Conservation (phyloP, 257 asterid species). For the Ophiorrhiza pumila region DNA sequence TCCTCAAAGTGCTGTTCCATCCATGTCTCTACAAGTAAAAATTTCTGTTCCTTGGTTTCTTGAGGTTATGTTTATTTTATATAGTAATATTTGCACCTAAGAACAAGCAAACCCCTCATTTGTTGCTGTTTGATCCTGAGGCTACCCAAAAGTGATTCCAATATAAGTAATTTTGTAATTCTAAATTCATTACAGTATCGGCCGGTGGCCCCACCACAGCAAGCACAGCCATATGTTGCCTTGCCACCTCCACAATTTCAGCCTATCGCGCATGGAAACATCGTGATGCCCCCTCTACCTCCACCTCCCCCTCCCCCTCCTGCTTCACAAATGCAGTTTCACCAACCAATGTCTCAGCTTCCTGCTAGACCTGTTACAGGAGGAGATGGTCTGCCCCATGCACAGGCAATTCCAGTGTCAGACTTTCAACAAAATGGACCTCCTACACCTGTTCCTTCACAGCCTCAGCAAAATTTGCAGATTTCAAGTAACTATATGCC, state of each 20-base stretch:
- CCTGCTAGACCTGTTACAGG: slow-evolving; percentile 46
- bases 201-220: slow-evolving; percentile 60
- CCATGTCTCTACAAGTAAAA: slow-evolving; percentile 78
- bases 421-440: slow-evolving; percentile 53
- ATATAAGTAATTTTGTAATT: background rate
- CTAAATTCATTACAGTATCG: slow-evolving; percentile 48
- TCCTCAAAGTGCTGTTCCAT: slow-evolving; percentile 59
- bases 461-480: slow-evolving; percentile 39
- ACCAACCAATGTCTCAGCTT: slow-evolving; percentile 56
- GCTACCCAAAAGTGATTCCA: background rate
- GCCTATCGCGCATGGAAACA: slow-evolving; percentile 52
- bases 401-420: slow-evolving; percentile 47
- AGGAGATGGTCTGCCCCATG: slow-evolving; percentile 54
- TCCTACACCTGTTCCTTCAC: slow-evolving; percentile 41
- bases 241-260: slow-evolving; percentile 72
- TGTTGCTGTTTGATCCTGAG: slow-evolving; percentile 5
- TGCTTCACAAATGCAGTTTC: slow-evolving; percentile 53
- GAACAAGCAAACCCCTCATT: background rate
- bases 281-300: slow-evolving; percentile 58
- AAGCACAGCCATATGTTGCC: slow-evolving; percentile 49
- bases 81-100: slow-evolving; percentile 10
- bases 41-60: slow-evolving; percentile 15
- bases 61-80: slow-evolving; percentile 12
- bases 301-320: slow-evolving; percentile 43
- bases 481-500: slow-evolving; percentile 58